Conservation (phyloP, 2,329 filamentous ascomycete genomes). For the Penicillium verrucosum region DNA sequence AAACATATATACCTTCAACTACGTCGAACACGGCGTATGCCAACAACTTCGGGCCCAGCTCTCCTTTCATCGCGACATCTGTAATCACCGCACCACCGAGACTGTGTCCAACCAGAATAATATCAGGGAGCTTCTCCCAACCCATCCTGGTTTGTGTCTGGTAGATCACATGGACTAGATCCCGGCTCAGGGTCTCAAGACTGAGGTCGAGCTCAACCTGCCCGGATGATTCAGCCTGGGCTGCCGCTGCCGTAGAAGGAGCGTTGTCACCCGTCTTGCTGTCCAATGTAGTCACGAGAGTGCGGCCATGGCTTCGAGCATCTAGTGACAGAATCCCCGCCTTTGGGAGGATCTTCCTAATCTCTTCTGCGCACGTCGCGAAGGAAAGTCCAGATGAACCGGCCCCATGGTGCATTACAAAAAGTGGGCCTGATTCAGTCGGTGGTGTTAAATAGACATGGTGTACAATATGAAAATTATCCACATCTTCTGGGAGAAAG, state of each 20-base stretch:
- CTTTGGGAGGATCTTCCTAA: slow-evolving; percentile 70
- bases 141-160: slow-evolving; percentile 65
- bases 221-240: slow-evolving; percentile 28
- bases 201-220: slow-evolving; percentile 60
- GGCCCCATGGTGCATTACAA: slow-evolving; percentile 92
- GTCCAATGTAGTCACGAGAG: slow-evolving; percentile 34
- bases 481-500: slow-evolving; percentile 53
- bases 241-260: slow-evolving; percentile 15
- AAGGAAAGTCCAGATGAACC: slow-evolving; percentile 93
- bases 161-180: slow-evolving; percentile 67
- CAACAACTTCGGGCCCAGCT: slow-evolving; percentile 65
- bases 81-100: slow-evolving; percentile 90
- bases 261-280: neutral
- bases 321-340: slow-evolving; percentile 84
- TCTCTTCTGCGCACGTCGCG: slow-evolving; percentile 72
- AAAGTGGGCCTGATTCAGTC: slow-evolving; percentile 67
- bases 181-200: slow-evolving; percentile 67
- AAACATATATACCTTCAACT: slow-evolving; percentile 62
- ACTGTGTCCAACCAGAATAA: slow-evolving; percentile 86
- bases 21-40: slow-evolving; percentile 92
- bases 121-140: slow-evolving; percentile 70
- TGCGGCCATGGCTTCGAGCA: slow-evolving; percentile 80
- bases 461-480: slow-evolving; percentile 56
- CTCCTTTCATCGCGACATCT: slow-evolving; percentile 67
- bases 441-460: slow-evolving; percentile 90